phyloP scores from a whole-genome alignment of 1,284 basidiomycete genomes.

The Sanghuangporus weigelae region DNA sequence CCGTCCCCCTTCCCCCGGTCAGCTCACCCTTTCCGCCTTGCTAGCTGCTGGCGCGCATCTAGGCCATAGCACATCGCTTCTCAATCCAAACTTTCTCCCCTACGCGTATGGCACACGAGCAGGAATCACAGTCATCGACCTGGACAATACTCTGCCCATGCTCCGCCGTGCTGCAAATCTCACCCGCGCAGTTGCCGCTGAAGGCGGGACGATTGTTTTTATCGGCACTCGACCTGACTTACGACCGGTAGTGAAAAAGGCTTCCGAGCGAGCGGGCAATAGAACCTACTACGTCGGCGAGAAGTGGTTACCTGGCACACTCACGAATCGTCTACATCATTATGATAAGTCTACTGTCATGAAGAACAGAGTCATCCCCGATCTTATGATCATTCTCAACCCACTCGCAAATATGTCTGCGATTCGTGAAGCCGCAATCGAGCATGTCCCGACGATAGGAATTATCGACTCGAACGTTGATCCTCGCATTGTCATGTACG shows the following conservation, averaged over 20 bases:
- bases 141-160: slow-evolving; percentile 90
- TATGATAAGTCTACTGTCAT: slow-evolving; percentile 61
- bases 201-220: slow-evolving; percentile 86
- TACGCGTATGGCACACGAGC: slow-evolving; percentile 92
- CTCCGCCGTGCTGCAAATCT: slow-evolving; percentile 88
- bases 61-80: slow-evolving; percentile 79
- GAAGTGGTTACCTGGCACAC: slow-evolving; percentile 90
- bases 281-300: slow-evolving; percentile 83
- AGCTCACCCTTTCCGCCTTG: slow-evolving; percentile 83
- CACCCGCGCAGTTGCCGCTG: slow-evolving; percentile 75
- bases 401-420: slow-evolving; percentile 79
- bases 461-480: slow-evolving; percentile 96
- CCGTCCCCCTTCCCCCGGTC: slow-evolving; percentile 53
- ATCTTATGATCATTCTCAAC: slow-evolving; percentile 87
- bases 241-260: slow-evolving; percentile 70
- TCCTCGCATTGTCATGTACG: slow-evolving; percentile 95
- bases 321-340: slow-evolving; percentile 86
- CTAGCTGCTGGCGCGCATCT: slow-evolving; percentile 93
- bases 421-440: slow-evolving; percentile 80
- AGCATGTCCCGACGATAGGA: slow-evolving; percentile 83
- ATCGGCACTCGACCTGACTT: slow-evolving; percentile 84
- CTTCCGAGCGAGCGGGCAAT: slow-evolving; percentile 71
- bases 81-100: slow-evolving; percentile 87
- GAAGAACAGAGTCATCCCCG: slow-evolving; percentile 65
- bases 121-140: slow-evolving; percentile 90